These are phyloP conservation scores for Lipomyces sp. DNA, from an alignment of 805 yeast species.

Conservation along the genomic window DNA sequence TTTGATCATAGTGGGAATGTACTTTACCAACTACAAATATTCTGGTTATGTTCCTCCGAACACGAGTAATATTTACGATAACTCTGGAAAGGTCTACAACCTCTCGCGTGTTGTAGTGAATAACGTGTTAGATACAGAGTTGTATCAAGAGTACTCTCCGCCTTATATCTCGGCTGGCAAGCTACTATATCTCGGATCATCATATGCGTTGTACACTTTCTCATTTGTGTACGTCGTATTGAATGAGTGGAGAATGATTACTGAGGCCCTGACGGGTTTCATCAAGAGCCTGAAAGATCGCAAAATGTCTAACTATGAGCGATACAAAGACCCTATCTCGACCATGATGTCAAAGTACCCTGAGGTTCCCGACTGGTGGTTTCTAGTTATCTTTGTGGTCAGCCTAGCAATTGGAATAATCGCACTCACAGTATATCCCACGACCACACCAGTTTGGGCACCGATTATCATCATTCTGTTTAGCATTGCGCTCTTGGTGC, in stretches of 20 bases:
- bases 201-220: slow-evolving; percentile 57
- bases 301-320: slow-evolving; percentile 61
- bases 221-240: slow-evolving; percentile 69
- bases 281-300: slow-evolving; percentile 49
- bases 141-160: slow-evolving; percentile 64
- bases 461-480: slow-evolving; percentile 60
- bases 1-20: slow-evolving; percentile 14
- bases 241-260: slow-evolving; percentile 61
- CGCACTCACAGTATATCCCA: slow-evolving; percentile 42
- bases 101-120: slow-evolving; percentile 24
- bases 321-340: slow-evolving; percentile 41
- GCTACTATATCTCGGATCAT: slow-evolving; percentile 52
- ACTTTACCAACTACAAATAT: slow-evolving; percentile 27
- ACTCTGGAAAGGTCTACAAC: slow-evolving; percentile 24
- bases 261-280: slow-evolving; percentile 61
- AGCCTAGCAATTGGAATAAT: slow-evolving; percentile 45
- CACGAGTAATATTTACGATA: slow-evolving; percentile 19
- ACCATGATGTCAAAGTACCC: slow-evolving; percentile 55
- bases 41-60: slow-evolving; percentile 29
- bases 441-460: slow-evolving; percentile 65
- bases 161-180: slow-evolving; percentile 54
- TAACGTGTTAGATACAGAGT: slow-evolving; percentile 52
- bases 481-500: slow-evolving; percentile 61
- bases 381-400: slow-evolving; percentile 49
- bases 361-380: slow-evolving; percentile 59